phyloP scores from a whole-genome alignment of 805 yeast species.

The Priceomyces medius region DNA sequence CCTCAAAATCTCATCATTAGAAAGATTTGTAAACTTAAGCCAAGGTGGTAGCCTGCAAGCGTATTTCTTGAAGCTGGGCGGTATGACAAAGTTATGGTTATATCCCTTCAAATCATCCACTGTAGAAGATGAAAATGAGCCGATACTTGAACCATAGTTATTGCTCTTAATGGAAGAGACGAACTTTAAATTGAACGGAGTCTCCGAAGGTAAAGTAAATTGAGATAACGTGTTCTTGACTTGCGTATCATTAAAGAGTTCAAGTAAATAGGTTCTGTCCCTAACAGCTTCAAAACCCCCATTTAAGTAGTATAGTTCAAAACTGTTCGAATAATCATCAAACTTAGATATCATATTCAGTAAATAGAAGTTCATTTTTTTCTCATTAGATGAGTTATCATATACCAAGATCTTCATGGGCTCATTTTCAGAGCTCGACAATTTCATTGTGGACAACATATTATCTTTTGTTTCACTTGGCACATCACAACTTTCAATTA shows the following conservation, averaged over 20 bases:
- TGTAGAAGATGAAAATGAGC: conserved; percentile 3
- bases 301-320: conserved; percentile 21
- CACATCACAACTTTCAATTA: conserved; percentile 31
- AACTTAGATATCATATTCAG: conserved; percentile 37
- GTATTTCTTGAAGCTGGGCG: conserved; percentile 14
- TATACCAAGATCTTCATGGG: conserved; percentile 29
- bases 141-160: conserved; percentile 1
- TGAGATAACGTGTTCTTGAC: conserved; percentile 27
- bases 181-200: conserved; percentile 35
- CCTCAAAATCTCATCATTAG: conserved; percentile 21
- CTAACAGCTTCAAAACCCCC: conserved; percentile 23
- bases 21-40: conserved; percentile 24
- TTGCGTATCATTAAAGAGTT: conserved; percentile 4
- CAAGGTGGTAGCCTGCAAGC: conserved; percentile 29
- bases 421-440: conserved; percentile 2
- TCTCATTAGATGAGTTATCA: conserved; percentile 27
- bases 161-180: conserved; percentile 36
- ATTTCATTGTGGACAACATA: conserved; percentile 14
- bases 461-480: conserved; percentile 18
- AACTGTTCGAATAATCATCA: conserved; percentile 17
- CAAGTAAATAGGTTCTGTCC: conserved; percentile 7
- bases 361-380: conserved; percentile 23
- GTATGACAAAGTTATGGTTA: conserved; percentile 22
- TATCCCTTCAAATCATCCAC: conserved; percentile 12
- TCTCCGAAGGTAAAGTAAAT: conserved; percentile 41